phyloP scores from a whole-genome alignment of 78 protist species.

The Dictyostelium discoideum region dicty_2.7 NC_007088.5:4097501-4098000 shows the following conservation, averaged over 20 bases:
- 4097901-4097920: too few species aligned
- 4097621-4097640: background rate
- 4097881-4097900: too few species aligned
- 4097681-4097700: background rate
- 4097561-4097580: background rate
- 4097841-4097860: too few species aligned
- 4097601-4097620: background rate
- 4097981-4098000: background rate
- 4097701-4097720: background rate
- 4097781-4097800: too few species aligned
- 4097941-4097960: background rate
- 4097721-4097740: conserved; percentile 8
- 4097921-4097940: background rate
- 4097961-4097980: background rate
- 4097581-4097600: background rate
- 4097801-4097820: too few species aligned
- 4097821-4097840: too few species aligned
- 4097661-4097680: background rate
- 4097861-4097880: too few species aligned
- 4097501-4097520: background rate
- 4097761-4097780: background rate
- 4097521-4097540: background rate
- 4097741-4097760: conserved; percentile 13
- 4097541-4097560: background rate
- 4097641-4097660: background rate